Conservation (phyloP, 2,329 filamentous ascomycete genomes). For the Epichloe gansuensis region DNA sequence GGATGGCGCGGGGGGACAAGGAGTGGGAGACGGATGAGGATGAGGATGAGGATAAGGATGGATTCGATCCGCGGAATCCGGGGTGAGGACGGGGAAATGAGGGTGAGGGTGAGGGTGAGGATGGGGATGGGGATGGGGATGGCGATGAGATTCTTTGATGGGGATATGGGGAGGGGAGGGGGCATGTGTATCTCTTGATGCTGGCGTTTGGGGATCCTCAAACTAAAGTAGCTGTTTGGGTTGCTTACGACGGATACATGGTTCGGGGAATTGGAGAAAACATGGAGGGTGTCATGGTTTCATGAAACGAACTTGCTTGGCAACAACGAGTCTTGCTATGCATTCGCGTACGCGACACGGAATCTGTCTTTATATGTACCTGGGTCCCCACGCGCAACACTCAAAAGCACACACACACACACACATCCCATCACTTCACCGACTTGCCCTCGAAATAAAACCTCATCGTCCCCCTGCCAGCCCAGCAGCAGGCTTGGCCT, state of each 20-base stretch:
- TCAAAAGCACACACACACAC: too few species aligned
- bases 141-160: slow-evolving; percentile 1
- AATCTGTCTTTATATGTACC: too few species aligned
- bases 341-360: too few species aligned
- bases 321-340: too few species aligned
- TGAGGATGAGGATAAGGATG: slow-evolving; percentile 18
- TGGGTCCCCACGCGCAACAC: neutral
- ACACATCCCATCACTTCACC: neutral
- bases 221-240: neutral
- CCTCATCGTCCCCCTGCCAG: slow-evolving; percentile 30
- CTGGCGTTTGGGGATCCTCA: neutral
- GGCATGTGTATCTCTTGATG: neutral
- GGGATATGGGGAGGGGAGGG: neutral
- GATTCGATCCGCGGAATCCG: neutral
- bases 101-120: neutral
- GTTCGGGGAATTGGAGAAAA: too few species aligned
- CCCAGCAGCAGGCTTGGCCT: slow-evolving; percentile 34
- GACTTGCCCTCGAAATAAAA: slow-evolving; percentile 28
- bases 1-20: slow-evolving; percentile 15
- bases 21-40: slow-evolving; percentile 24
- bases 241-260: neutral
- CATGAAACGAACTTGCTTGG: too few species aligned
- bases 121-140: neutral
- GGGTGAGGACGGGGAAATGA: neutral
- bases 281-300: too few species aligned